A percentile compares a stretch with the other conserved stretches of the same genome.
phyloP scores from a whole-genome alignment of 176 grass and related monocot genomes.

The Thinopyrum elongatum region DNA sequence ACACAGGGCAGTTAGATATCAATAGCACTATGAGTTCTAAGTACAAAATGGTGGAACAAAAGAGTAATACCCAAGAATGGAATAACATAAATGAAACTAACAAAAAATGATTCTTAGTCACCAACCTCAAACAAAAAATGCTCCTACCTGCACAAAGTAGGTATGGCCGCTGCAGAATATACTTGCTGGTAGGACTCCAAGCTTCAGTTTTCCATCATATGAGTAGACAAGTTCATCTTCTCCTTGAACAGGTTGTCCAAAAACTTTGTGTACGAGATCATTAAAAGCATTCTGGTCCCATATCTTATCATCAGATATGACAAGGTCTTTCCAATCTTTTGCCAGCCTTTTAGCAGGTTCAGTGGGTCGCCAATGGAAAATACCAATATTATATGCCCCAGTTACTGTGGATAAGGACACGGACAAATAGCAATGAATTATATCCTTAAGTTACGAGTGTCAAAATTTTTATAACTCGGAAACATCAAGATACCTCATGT shows the following conservation, averaged over 20 bases:
- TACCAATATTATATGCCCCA: slow-evolving; percentile 90
- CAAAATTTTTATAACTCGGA: slow-evolving; percentile 3
- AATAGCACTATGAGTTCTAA: neutral
- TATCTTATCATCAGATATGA: slow-evolving; percentile 75
- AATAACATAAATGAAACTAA: neutral
- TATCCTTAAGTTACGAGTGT: slow-evolving; percentile 19
- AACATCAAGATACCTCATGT: neutral
- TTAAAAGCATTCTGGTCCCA: slow-evolving; percentile 98
- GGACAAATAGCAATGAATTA: neutral
- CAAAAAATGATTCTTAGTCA: neutral
- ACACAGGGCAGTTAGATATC: neutral
- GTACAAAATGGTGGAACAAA: slow-evolving; percentile 3
- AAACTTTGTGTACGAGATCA: slow-evolving; percentile 66
- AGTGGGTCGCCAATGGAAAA: slow-evolving; percentile 96
- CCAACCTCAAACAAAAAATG: slow-evolving; percentile 26
- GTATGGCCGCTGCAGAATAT: slow-evolving; percentile 99
- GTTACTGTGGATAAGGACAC: slow-evolving; percentile 56
- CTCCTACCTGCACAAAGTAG: slow-evolving; percentile 90
- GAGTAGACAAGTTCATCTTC: slow-evolving; percentile 76
- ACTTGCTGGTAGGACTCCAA: slow-evolving; percentile 92
- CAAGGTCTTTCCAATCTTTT: slow-evolving; percentile 87
- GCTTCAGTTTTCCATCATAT: slow-evolving; percentile 86
- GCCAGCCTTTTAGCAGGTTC: slow-evolving; percentile 80
- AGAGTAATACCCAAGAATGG: neutral
- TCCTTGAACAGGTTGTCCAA: slow-evolving; percentile 66